Percentiles rank a stretch among this genome's conserved stretches.
These are phyloP conservation scores for Marasmius tenuissimus DNA, from an alignment of 1,284 basidiomycete species.

Conservation along the genomic window DNA sequence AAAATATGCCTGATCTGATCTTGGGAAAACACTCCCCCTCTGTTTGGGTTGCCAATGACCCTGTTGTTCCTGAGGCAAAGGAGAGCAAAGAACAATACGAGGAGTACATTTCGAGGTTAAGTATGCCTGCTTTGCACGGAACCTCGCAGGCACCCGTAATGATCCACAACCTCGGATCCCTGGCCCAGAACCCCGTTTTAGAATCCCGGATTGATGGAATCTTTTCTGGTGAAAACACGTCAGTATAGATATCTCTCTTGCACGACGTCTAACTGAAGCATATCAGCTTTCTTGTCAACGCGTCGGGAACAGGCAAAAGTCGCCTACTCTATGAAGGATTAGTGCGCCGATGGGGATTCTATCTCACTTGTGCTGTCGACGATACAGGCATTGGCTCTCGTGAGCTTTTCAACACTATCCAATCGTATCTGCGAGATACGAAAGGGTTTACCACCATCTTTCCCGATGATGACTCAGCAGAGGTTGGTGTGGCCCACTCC, in stretches of 20 bases:
- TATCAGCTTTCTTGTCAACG: conserved; percentile 11
- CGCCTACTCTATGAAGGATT: conserved; percentile 11
- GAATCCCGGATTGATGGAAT: conserved; percentile 32
- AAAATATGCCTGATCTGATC: no score
- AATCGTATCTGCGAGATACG: no score
- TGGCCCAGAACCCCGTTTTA: conserved; percentile 27
- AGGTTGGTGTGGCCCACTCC: background rate
- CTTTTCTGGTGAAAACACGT: conserved; percentile 43
- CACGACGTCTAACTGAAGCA: background rate
- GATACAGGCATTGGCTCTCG: background rate
- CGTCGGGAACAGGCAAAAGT: conserved; percentile 13
- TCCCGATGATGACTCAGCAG: background rate
- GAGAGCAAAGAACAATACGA: no score
- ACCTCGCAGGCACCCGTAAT: conserved; percentile 10
- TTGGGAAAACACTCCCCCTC: no score
- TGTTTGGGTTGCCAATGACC: no score
- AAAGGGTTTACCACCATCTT: background rate
- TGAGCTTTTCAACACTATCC: no score
- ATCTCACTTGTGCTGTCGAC: conserved; percentile 4
- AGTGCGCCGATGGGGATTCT: conserved; percentile 12
- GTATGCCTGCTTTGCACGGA: background rate
- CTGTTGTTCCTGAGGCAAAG: no score
- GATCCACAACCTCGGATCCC: conserved; percentile 36
- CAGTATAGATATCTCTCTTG: conserved; percentile 14
- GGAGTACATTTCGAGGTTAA: background rate